These are phyloP conservation scores for Saccharum spontaneum DNA, from an alignment of 176 grass and related monocot genomes.

Conservation along the genomic window DNA sequence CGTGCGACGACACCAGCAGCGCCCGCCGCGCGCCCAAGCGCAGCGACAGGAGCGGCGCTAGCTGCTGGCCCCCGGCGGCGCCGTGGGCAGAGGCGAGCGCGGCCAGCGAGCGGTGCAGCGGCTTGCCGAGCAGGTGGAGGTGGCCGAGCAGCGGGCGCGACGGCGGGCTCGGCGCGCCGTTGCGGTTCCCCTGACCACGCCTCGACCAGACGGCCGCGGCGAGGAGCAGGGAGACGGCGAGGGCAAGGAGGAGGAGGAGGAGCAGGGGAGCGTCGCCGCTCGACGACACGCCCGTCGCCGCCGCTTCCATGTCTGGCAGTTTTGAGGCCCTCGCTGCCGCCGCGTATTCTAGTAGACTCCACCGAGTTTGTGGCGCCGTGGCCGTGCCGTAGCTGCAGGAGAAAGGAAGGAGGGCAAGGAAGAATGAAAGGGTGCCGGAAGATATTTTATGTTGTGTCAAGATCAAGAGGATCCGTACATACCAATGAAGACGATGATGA, in stretches of 20 bases:
- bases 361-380: neutral
- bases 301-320: neutral
- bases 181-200: neutral
- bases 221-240: neutral
- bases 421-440: neutral
- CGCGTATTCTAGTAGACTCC: neutral
- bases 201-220: neutral
- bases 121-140: conserved; percentile 62
- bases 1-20: conserved; percentile 54
- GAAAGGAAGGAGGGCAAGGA: neutral
- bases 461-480: neutral
- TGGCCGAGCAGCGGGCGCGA: conserved; percentile 64
- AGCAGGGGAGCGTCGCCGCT: neutral
- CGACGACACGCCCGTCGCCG: neutral
- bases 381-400: neutral
- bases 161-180: conserved; percentile 31
- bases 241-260: neutral
- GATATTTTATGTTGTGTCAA: neutral
- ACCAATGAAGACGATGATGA: neutral
- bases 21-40: conserved; percentile 50
- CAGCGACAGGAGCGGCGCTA: conserved; percentile 44
- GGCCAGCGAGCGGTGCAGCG: conserved; percentile 50
- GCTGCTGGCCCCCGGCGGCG: neutral
- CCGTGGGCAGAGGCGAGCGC: conserved; percentile 3
- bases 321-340: neutral